Conservation (phyloP, 768 basidiomycete species). For the Mrakia blollopis region DNA sequence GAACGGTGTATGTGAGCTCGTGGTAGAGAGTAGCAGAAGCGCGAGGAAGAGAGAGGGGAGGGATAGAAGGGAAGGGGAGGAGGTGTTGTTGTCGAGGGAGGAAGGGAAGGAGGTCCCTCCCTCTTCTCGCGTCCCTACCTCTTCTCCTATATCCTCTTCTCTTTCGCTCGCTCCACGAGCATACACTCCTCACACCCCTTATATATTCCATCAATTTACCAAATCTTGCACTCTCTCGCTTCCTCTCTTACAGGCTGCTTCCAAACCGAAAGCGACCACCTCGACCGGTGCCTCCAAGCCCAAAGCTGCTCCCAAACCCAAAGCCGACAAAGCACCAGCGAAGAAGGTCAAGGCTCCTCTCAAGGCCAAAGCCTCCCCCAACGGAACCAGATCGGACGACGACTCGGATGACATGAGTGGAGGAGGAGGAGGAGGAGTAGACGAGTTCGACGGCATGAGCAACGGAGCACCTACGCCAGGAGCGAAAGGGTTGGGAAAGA, state of each 20-base stretch:
- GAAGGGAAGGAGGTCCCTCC: no score
- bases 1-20: no score
- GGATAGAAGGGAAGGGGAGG: no score
- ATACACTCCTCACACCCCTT: no score
- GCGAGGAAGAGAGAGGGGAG: no score
- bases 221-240: no score
- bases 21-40: no score
- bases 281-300: conserved; percentile 6
- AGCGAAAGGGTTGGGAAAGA: conserved; percentile 33
- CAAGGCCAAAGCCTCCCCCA: conserved; percentile 49
- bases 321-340: conserved; percentile 41
- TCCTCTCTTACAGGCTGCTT: neutral
- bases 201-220: no score
- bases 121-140: no score
- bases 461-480: conserved; percentile 27
- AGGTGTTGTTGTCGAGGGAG: no score
- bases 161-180: no score
- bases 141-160: no score
- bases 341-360: conserved; percentile 50
- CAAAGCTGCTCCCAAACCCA: conserved; percentile 24
- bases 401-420: conserved; percentile 50
- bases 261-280: conserved; percentile 17
- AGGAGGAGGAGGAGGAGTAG: conserved; percentile 39
- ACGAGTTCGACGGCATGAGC: conserved; percentile 46
- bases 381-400: conserved; percentile 46